A percentile compares a stretch with the other conserved stretches of the same genome.
Conservation (phyloP, 1,139 yeast species). For the Blastobotrys arbuscula region DNA sequence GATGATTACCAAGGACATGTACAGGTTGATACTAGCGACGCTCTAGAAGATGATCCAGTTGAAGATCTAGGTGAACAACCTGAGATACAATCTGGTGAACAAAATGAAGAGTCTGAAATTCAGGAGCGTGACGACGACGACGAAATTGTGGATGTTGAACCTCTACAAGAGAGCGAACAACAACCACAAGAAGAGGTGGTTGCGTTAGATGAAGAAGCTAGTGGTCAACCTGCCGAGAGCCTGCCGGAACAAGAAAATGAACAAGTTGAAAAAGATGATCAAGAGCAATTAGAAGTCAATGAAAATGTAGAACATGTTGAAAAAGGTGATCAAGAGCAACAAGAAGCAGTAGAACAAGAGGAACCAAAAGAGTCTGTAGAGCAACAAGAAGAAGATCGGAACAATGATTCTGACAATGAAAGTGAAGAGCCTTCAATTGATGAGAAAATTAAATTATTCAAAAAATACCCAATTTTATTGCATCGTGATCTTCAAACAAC, state of each 20-base stretch:
- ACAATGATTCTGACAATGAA: not conserved
- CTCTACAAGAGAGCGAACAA: not conserved
- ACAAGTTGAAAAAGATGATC: constrained; percentile 3
- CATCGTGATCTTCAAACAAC: not conserved
- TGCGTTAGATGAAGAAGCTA: constrained; percentile 5
- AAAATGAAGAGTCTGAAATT: not conserved
- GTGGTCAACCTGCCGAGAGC: not conserved
- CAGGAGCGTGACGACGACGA: constrained; percentile 5
- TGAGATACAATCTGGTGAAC: not conserved
- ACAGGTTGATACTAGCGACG: not conserved
- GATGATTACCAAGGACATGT: not conserved
- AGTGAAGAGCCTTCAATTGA: not conserved
- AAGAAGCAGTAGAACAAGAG: constrained; percentile 5
- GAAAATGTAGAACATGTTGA: constrained; percentile 1
- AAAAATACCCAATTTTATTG: constrained; percentile 5
- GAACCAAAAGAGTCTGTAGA: constrained; percentile 1
- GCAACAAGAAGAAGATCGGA: not conserved
- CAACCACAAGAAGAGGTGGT: constrained; percentile 4
- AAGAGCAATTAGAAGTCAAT: constrained; percentile 7
- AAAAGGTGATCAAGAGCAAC: not conserved
- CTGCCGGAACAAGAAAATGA: not conserved
- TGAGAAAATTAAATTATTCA: constrained; percentile 3
- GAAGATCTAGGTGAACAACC: not conserved
- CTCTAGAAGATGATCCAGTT: constrained; percentile 1
- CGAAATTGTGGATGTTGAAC: constrained; percentile 5